These are phyloP conservation scores for Microdochium paspali DNA, from an alignment of 2,329 filamentous ascomycete genomes.

Conservation along the genomic window DNA sequence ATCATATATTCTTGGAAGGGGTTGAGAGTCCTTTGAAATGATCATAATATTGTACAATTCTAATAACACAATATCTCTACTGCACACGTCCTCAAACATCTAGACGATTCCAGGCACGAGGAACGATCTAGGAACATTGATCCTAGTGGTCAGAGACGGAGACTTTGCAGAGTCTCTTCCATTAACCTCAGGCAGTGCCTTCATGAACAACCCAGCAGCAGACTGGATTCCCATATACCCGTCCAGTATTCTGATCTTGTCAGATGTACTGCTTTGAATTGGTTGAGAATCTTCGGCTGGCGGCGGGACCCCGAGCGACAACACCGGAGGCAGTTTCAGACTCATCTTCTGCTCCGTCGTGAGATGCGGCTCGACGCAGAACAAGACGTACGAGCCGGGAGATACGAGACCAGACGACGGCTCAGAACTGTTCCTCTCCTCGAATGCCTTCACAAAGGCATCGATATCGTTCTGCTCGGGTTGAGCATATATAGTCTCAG, in stretches of 20 bases:
- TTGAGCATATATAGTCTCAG: conserved; percentile 45
- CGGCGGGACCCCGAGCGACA: background rate
- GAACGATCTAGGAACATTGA: background rate
- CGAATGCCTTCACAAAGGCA: conserved; percentile 41
- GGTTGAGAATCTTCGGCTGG: background rate
- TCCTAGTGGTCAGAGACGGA: background rate
- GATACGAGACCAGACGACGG: conserved; percentile 46
- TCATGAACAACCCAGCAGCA: background rate
- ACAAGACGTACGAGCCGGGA: conserved; percentile 57
- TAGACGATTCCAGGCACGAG: background rate
- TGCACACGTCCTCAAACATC: background rate
- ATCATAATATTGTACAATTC: background rate
- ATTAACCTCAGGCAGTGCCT: background rate
- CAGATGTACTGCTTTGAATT: background rate
- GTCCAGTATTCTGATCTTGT: background rate
- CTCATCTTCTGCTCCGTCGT: background rate
- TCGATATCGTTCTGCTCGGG: conserved; percentile 42
- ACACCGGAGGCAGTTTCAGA: conserved; percentile 1
- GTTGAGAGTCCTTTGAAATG: too few species aligned
- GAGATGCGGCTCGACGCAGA: conserved; percentile 39
- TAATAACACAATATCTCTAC: background rate
- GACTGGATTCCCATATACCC: background rate
- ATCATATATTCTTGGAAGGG: too few species aligned
- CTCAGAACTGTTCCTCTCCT: conserved; percentile 18
- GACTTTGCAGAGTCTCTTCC: background rate